Conservation (phyloP, 495 filamentous ascomycete genomes). For the Astrocystis sublimbata region DNA sequence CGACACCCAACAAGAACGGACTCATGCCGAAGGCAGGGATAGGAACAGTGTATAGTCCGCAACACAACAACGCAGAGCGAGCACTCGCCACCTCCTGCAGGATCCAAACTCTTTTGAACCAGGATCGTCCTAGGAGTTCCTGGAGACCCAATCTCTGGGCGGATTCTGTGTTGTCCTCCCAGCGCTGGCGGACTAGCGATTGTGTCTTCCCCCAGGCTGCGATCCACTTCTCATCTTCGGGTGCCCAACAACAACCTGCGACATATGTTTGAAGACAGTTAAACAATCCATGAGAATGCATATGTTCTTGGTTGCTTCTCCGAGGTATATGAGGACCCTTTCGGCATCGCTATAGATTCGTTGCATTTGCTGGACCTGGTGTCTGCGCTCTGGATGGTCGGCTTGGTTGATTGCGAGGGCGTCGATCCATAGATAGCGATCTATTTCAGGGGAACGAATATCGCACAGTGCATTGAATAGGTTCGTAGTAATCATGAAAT, state of each 20-base stretch:
- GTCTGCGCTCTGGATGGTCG: constrained; percentile 18
- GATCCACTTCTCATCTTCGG: constrained; percentile 7
- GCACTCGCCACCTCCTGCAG: constrained; percentile 37
- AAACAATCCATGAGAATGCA: background rate
- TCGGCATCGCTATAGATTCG: constrained; percentile 23
- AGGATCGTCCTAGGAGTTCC: constrained; percentile 22
- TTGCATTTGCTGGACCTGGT: constrained; percentile 25
- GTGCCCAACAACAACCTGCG: background rate
- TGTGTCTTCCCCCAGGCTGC: constrained; percentile 3
- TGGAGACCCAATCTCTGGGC: constrained; percentile 14
- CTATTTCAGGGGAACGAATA: constrained; percentile 13
- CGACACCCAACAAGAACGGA: constrained; percentile 19
- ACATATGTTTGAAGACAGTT: background rate
- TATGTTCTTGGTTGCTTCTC: background rate
- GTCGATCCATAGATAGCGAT: constrained; percentile 25
- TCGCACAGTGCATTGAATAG: constrained; percentile 17
- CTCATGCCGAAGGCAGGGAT: constrained; percentile 26
- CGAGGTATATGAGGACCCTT: background rate
- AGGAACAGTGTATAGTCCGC: constrained; percentile 26
- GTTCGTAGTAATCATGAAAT: constrained; percentile 18
- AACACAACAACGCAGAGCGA: constrained; percentile 23
- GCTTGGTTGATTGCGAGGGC: constrained; percentile 19
- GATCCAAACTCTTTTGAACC: constrained; percentile 37
- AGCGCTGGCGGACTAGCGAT: background rate
- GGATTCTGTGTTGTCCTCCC: background rate